phyloP scores from a whole-genome alignment of 2,329 filamentous ascomycete genomes.

The Fusarium circinatum region DNA sequence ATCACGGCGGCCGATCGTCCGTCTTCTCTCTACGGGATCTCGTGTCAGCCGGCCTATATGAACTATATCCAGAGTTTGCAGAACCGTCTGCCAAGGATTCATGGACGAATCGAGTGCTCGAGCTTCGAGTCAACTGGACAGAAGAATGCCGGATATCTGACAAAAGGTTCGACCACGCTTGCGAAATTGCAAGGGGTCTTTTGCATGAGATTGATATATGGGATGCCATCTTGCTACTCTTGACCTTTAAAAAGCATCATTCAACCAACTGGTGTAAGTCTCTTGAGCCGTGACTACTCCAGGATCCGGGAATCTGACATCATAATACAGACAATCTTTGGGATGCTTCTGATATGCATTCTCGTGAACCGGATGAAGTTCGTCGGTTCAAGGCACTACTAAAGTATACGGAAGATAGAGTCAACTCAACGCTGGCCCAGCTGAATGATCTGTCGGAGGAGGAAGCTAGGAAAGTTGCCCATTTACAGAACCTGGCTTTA shows the following conservation, averaged over 20 bases:
- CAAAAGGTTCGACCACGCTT: no score
- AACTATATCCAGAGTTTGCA: neutral
- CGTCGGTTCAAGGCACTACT: neutral
- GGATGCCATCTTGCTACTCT: no score
- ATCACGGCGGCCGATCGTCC: neutral
- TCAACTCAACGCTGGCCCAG: no score
- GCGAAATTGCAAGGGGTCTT: no score
- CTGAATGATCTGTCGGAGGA: neutral
- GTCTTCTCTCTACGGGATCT: neutral
- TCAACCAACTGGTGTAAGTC: no score
- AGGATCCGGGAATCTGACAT: no score
- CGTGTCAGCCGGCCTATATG: accelerated
- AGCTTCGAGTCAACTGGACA: neutral
- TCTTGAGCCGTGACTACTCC: no score
- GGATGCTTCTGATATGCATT: no score
- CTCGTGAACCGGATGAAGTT: neutral
- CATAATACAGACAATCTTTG: no score
- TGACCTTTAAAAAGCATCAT: no score
- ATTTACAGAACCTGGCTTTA: neutral
- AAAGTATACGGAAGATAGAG: neutral
- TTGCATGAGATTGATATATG: no score
- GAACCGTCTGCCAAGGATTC: accelerated
- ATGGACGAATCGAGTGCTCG: neutral
- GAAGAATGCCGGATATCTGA: neutral
- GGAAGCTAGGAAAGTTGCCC: neutral